Evolutionary conservation across 371 early-diverging fungal species (phyloP), one percentile per base, ranked within the genome.

Genomic region (Paramicrosporidium saccamoebae): DNA sequence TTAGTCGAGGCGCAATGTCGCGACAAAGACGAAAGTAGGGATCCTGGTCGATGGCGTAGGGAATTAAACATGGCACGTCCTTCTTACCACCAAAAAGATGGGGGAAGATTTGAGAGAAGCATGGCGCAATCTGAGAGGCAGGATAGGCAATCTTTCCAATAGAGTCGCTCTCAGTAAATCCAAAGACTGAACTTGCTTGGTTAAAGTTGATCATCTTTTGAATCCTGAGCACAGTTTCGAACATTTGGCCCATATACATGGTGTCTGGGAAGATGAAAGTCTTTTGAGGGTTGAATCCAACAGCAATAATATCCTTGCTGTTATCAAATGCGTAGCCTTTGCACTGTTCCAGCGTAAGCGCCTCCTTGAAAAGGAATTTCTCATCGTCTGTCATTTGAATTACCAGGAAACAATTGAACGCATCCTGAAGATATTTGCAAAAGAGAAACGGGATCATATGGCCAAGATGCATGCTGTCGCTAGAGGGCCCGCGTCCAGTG

Each of bases 11-110:
- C 10, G 95, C 73, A 8, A 92, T 88, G 50, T 98, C 97, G 33
- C 98, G 64, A 0, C 95, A 92, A 27, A 98, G 46, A 20, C 98
- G 71, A 62, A 98, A 98, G 54, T 90, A 98, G 27, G 98, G 98
- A 37, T 98, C 98, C 55, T 98, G 98, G 42, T 98, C 98, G 35
- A 98, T 90, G 19, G 94, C 96, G 41, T 81, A 79, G 10, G 97
- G 97, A 35, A 98, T 90, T 42, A 98, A 46, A 44, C 88, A 86
- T 5, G 84, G 86, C 26, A 77, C 64, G 33, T 84, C 75, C 21
- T 58, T 61, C 33, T 68, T 68, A 5, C 39, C 35, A 12, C 88
- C 88, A 51, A 88, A 92, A 31, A 92, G 81, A 22, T 69, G 63
- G 14, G 84, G 84, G 57, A 92, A 92, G 3, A 72, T 50, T 47